Evolutionary conservation across 2,329 filamentous ascomycete species (phyloP), one percentile per base, ranked within the genome.

Genomic region (Aspergillus sclerotialis): DNA sequence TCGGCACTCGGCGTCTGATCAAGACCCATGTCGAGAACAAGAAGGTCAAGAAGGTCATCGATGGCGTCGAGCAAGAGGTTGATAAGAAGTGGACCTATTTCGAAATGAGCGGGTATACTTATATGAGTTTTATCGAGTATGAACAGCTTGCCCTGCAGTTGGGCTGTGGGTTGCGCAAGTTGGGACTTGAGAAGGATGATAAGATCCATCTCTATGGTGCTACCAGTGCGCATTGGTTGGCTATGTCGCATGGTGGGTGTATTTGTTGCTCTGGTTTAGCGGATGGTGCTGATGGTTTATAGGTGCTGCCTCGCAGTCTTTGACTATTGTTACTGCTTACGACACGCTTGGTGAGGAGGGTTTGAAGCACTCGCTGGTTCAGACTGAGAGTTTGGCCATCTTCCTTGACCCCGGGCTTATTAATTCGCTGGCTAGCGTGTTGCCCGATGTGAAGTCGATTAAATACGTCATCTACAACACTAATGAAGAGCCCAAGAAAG

Each of bases 41-140:
- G 70, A 92, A 87, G 73, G 69, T 94, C 48, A 83, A 88, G 73
- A 94, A 93, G 75, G 73, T 86, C 32, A 69, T 94, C 38, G 84
- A 93, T 53, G 88, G 88, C 48, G 75, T 84, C 58, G 75, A 87
- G 61, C 70, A 73, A 45, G 77, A 89, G 65, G 78, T 92, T 21
- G 84, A 93, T 44, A 94, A 94, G 77, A 78, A 90, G 61, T 94
- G 88, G 88, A 80, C 81, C 34, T 93, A 80, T 65, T 93, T 86
- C 49, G 88, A 94, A 72, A 78, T 93, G 47, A 81, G 82, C 42
- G 69, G 71, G 31, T 94, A 84, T 68, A 71, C 73, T 28, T 94
- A 80, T 69, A 70, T 82, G 55, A 86, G 78, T 49, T 93, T 89
- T 65, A 70, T 75, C 52, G 81, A 94, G 64, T 92, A 90, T 56